Conservation (phyloP, 106 monocot species). For the Dioscorea alata region DNA sequence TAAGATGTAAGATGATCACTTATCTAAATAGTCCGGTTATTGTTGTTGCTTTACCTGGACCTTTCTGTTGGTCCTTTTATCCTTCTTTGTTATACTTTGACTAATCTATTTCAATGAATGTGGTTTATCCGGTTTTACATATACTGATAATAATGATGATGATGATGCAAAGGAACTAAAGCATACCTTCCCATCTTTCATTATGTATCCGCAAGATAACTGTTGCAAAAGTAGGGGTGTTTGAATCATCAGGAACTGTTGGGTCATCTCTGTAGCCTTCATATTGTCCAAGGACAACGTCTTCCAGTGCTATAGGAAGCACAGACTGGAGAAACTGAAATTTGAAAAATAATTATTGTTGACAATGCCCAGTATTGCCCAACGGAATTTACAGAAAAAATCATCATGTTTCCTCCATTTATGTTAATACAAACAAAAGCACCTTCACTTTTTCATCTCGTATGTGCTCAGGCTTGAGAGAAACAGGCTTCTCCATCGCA, state of each 20-base stretch:
- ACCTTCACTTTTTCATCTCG: conserved; percentile 99
- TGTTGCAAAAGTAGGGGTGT: conserved; percentile 94
- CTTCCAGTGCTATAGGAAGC: conserved; percentile 66
- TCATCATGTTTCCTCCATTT: too few species aligned
- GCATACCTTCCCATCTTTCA: conserved; percentile 99
- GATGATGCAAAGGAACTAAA: not conserved
- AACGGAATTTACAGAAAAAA: too few species aligned
- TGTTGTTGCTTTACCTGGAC: too few species aligned
- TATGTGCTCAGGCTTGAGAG: conserved; percentile 94
- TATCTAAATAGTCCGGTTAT: too few species aligned
- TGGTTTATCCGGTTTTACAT: too few species aligned
- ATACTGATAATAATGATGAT: too few species aligned
- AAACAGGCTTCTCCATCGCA: conserved; percentile 99
- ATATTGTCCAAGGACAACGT: conserved; percentile 96
- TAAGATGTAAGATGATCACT: too few species aligned
- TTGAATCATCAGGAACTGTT: conserved; percentile 83
- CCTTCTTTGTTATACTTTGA: too few species aligned
- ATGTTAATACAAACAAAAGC: not conserved
- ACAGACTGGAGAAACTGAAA: conserved; percentile 92
- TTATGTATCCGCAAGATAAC: conserved; percentile 79
- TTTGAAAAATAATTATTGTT: not conserved
- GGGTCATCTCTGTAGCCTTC: conserved; percentile 93
- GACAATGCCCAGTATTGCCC: not conserved
- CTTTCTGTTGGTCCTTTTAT: too few species aligned
- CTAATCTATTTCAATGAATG: too few species aligned